These are phyloP conservation scores for Aspergillus phoenicis DNA, from an alignment of 2,329 filamentous ascomycete species.

Conservation along the genomic window DNA sequence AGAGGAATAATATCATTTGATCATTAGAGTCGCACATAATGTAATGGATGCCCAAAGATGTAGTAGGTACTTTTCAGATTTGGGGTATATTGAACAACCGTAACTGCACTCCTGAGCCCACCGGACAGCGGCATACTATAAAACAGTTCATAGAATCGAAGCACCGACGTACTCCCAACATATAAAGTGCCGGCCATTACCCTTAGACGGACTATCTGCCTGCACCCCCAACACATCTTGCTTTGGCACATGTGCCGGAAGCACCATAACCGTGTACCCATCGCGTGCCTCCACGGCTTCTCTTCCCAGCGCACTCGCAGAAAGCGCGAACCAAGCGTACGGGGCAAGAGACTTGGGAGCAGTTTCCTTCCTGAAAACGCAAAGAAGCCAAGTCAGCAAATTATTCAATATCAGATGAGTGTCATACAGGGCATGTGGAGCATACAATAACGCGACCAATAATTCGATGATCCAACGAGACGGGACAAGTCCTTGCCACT, in stretches of 20 bases:
- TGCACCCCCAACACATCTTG: not conserved
- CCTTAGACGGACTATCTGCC: constrained; percentile 3
- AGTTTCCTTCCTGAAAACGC: constrained; percentile 21
- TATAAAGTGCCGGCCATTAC: constrained; percentile 26
- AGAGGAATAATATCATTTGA: not conserved
- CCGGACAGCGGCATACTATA: not conserved
- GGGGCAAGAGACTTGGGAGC: constrained; percentile 11
- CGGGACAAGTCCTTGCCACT: constrained; percentile 48
- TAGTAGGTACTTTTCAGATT: not conserved
- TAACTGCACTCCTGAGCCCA: not conserved
- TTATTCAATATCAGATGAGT: not conserved
- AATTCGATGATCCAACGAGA: constrained; percentile 43
- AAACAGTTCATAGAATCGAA: constrained; percentile 19
- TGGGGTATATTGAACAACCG: not conserved
- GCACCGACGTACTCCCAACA: constrained; percentile 46
- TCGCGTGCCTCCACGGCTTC: constrained; percentile 43
- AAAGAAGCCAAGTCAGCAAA: not conserved
- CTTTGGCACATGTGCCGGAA: constrained; percentile 9
- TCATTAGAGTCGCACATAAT: not conserved
- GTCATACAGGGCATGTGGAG: not conserved
- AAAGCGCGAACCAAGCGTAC: constrained; percentile 39
- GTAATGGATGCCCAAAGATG: too few relatives aligned
- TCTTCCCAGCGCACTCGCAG: constrained; percentile 36
- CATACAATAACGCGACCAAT: constrained; percentile 42
- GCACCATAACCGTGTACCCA: constrained; percentile 41